Percentiles rank a stretch among this genome's conserved stretches.
Evolutionary conservation across 2,329 filamentous ascomycete species (phyloP).

Genomic region (Sphaerulina populicola): DNA sequence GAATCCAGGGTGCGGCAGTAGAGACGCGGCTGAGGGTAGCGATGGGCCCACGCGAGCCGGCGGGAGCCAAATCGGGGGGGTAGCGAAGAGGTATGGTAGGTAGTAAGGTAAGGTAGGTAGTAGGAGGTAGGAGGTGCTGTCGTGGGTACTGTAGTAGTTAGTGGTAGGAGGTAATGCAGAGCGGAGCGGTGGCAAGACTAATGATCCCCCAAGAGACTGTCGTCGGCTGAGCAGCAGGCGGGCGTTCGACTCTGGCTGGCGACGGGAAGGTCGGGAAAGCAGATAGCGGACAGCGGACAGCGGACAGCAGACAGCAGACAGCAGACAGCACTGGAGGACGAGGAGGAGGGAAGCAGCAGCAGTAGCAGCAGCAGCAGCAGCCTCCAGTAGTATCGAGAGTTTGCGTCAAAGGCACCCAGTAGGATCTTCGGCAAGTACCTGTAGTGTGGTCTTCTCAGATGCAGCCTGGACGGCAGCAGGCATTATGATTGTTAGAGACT

Average conservation of each 20-base stretch:
- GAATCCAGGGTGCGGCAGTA: neutral
- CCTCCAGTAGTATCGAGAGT: neutral
- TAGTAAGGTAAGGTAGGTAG: no score
- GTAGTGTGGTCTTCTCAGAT: neutral
- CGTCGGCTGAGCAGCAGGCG: neutral
- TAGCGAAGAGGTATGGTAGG: no score
- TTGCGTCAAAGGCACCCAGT: neutral
- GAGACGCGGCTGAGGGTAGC: neutral
- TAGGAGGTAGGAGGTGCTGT: no score
- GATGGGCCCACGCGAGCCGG: no score
- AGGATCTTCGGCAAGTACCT: neutral
- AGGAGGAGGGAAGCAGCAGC: neutral
- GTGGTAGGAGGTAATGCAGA: no score
- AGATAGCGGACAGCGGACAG: no score
- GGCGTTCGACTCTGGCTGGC: neutral
- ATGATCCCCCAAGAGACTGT: neutral
- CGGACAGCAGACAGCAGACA: no score
- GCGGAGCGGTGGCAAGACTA: neutral
- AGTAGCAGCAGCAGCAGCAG: no score
- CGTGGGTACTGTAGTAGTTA: no score
- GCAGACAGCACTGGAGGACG: neutral
- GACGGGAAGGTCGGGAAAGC: neutral
- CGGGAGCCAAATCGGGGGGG: no score
- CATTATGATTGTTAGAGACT: neutral
- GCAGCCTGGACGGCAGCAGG: conserved; percentile 3